Evolutionary conservation across 306 rosid genomes (phyloP).

Genomic region (Macrotyloma uniflorum): DNA sequence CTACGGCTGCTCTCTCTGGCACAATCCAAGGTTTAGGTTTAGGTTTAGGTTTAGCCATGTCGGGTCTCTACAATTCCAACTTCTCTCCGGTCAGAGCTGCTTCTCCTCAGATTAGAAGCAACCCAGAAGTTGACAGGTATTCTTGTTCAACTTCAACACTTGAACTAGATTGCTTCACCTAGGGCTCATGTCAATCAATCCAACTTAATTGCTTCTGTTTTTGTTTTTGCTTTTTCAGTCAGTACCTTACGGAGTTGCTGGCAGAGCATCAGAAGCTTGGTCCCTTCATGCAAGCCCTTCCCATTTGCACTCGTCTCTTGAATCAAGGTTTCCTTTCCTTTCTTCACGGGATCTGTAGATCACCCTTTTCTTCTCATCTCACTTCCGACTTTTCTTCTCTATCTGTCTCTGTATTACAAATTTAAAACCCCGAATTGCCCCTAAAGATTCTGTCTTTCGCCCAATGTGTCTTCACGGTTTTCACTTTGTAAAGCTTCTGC

Average conservation of each 20-base stretch:
- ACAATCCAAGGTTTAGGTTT: not conserved
- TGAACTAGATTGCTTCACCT: not conserved
- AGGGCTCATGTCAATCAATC: not conserved
- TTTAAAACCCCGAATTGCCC: not conserved
- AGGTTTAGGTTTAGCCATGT: constrained; percentile 51
- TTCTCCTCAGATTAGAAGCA: constrained; percentile 90
- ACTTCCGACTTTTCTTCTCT: not conserved
- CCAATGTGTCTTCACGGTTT: constrained; percentile 20
- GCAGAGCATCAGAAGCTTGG: constrained; percentile 96
- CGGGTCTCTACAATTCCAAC: constrained; percentile 87
- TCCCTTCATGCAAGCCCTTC: constrained; percentile 89
- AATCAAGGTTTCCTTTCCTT: constrained; percentile 66
- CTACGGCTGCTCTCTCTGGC: not conserved
- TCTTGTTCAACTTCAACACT: not conserved
- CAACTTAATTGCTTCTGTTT: not conserved
- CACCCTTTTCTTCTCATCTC: not conserved
- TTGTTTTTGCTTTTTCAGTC: constrained; percentile 46
- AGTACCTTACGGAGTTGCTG: constrained; percentile 83
- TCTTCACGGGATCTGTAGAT: not conserved
- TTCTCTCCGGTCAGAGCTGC: constrained; percentile 97
- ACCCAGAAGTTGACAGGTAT: constrained; percentile 79
- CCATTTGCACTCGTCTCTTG: constrained; percentile 85
- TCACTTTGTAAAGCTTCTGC: not conserved
- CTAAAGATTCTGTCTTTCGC: not conserved
- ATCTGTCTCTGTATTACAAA: not conserved